These are phyloP conservation scores for Mucor plumbeus DNA, from an alignment of 371 early-diverging fungal species.

Conservation along the genomic window DNA sequence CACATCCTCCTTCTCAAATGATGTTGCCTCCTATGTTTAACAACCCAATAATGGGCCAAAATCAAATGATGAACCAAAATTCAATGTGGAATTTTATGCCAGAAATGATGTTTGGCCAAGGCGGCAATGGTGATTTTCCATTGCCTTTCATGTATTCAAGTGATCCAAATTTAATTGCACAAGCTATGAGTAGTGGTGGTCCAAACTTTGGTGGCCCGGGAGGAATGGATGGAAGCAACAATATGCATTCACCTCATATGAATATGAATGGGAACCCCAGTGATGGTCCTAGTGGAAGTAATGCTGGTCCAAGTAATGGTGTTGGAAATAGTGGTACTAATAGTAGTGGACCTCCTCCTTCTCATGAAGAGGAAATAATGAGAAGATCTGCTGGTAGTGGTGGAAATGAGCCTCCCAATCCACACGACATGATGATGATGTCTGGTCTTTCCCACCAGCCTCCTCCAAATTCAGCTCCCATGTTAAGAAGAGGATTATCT, in stretches of 20 bases:
- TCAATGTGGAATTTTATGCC: constrained; percentile 25
- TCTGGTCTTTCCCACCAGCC: neutral
- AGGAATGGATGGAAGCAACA: neutral
- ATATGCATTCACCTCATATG: neutral
- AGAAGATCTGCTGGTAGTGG: neutral
- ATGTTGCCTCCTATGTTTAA: constrained; percentile 17
- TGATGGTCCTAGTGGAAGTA: neutral
- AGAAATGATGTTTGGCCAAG: constrained; percentile 1
- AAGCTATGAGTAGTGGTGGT: constrained; percentile 1
- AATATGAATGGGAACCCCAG: neutral
- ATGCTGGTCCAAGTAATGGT: neutral
- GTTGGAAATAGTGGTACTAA: neutral
- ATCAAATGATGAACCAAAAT: neutral
- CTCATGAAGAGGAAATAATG: neutral
- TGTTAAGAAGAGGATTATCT: constrained; percentile 17
- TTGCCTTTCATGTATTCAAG: constrained; percentile 12
- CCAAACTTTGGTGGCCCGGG: neutral
- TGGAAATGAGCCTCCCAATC: neutral
- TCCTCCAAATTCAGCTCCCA: neutral
- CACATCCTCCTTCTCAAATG: neutral
- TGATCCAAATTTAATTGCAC: constrained; percentile 15
- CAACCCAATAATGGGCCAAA: constrained; percentile 16
- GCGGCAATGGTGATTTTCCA: constrained; percentile 11
- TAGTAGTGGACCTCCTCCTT: neutral
- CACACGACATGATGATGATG: constrained; percentile 3